phyloP scores from a whole-genome alignment of 768 basidiomycete species.

The Russula compacta region DNA sequence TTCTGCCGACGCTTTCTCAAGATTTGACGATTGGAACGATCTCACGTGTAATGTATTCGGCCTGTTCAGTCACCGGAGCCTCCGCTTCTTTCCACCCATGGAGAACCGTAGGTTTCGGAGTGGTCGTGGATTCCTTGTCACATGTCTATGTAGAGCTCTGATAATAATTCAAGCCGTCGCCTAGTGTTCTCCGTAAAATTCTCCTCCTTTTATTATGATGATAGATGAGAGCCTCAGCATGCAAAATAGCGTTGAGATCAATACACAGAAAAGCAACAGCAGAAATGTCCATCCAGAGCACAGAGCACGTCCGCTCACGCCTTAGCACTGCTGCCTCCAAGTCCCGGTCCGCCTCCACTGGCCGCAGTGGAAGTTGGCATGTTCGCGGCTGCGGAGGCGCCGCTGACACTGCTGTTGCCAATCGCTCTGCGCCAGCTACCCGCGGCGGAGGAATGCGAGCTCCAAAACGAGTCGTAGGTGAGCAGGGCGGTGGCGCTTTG shows the following conservation, averaged over 20 bases:
- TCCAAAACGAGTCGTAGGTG: slow-evolving; percentile 22
- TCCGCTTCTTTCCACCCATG: neutral
- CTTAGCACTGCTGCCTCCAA: neutral
- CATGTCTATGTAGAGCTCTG: neutral
- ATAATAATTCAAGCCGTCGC: neutral
- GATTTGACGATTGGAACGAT: slow-evolving; percentile 9
- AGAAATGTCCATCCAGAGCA: neutral
- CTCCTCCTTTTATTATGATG: neutral
- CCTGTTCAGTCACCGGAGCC: neutral
- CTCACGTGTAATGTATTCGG: slow-evolving; percentile 8
- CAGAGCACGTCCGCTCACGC: neutral
- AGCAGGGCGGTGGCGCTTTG: slow-evolving; percentile 6
- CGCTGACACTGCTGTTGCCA: neutral
- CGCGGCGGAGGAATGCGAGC: slow-evolving; percentile 11
- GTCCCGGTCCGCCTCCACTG: neutral
- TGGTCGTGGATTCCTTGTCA: neutral
- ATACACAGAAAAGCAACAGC: neutral
- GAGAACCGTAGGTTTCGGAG: neutral
- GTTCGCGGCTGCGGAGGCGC: neutral
- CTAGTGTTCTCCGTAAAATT: neutral
- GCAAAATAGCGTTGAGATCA: neutral
- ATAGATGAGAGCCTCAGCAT: neutral
- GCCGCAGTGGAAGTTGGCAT: neutral
- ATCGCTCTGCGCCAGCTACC: slow-evolving; percentile 15
- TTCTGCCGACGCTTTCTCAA: neutral